Evolutionary conservation across 2,329 filamentous ascomycete species (phyloP), one percentile per base, ranked within the genome.

Genomic region (Stemphylium beticola): DNA sequence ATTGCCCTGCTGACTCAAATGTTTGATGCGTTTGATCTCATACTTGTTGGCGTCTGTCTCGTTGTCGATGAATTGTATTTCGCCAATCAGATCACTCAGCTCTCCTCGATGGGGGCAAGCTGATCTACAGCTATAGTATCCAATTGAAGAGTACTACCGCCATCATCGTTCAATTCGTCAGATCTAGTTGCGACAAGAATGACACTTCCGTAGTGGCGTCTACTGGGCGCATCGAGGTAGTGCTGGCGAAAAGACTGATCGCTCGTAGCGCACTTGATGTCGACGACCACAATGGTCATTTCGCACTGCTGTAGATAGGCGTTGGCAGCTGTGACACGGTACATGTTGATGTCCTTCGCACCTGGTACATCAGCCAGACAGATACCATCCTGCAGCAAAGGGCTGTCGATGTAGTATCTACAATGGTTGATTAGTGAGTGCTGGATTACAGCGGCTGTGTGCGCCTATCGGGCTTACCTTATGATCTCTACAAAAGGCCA

Each of bases 401-500:
- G 41, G 4, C 34, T 46, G 2, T 52, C 41, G 8, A 34, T 7
- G 20, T 52, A 52, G 14, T 52, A 50, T n/a, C 47, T 43, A 4
- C 4, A 12, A 4, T 24, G n/a, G 2, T 22, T 43, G 15, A 15
- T 43, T 12, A 31, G 47, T 26, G 12, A n/a, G 4, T 8, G 29
- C n/a, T 38, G 12, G 2, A 14, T 15, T n/a, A 24, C 4, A 24
- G 22, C 8, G 22, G 22, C 22, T 24, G 22, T 24, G 4, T 24
- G 22, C 22, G 8, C 22, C 22, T 24, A 7, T 15, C 11, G 12
- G 7, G 18, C 15, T 32, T 38, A 53, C 44, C 53, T 48, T 4
- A 69, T 50, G 1, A 55, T 24, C 33, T 54, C 51, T 7, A 72
- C 65, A 0, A 72, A 46, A 1, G 66, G 66, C 62, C 65, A 71